Base-by-base conservation (phyloP, 1,139 yeast species). In the Yamadazyma oceani region DNA sequence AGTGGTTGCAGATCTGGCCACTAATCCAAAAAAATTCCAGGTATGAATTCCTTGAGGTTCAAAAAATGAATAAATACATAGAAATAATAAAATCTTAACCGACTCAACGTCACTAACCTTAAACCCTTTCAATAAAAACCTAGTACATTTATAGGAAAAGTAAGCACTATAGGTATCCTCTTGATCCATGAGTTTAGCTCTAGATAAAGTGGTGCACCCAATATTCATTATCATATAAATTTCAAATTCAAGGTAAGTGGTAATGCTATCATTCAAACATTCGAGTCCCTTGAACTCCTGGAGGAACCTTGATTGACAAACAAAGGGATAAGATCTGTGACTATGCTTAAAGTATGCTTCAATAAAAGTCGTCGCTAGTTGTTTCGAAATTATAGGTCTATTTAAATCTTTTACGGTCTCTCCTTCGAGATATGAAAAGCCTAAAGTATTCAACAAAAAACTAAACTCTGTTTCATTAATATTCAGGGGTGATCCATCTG, bases 21-120 rank as follows among this genome's bases (percentile, higher is more conserved):
- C 50, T n/a, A 68, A 52, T 0, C 79, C 78, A 42, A 71, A 64
- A 12, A 73, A 63, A 25, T 73, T 71, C 78, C 78, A 74, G 0
- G 75, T 64, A 5, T 70, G 60, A 15, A 63, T 57, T 5, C 74
- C 73, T 24, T 63, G 57, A 3, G 69, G 69, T 41, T 72, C 75
- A 45, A 68, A 65, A 37, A 65, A 65, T 1, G 78, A 69, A 46
- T 71, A 71, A 17, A 73, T 56, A 5, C 75, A 76, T 16, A 74
- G 47, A 9, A 73, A 50, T 19, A 73, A 40, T 31, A 73, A 45
- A 38, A 70, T 58, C 41, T 62, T 63, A 3, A 74, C 57, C 4
- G 68, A 62, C 17, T 57, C 64, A 5, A 62, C 40, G 34, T 63
- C 62, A 1, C 74, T 64, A 17, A 64, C 46, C 7, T 42, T 37